Evolutionary conservation across 176 grass and related monocot genomes (phyloP), one percentile per base, ranked within the genome.

Genomic region (Eragrostis curvula): DNA sequence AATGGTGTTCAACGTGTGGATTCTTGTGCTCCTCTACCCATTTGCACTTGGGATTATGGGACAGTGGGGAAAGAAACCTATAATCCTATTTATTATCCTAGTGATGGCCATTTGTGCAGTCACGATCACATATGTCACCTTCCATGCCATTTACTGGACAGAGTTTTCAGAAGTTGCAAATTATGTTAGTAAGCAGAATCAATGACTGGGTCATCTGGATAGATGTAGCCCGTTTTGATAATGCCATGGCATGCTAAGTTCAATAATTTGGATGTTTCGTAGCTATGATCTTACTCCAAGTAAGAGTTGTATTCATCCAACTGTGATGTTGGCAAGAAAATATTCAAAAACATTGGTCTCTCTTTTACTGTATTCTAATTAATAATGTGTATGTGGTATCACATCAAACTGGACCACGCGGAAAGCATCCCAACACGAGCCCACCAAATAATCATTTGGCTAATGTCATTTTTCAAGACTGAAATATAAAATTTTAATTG

Each of bases 21-120:
- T 89, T 36, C 52, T 89, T 9, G 76, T 89, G 62, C 87, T 89
- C 25, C 81, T 89, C 62, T 89, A 89, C 70, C 87, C 87, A 12
- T 89, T 84, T 21, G 87, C 81, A 11, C 76, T 89, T 1, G 87
- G 87, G 62, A 46, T 88, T 23, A 84, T 88, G 87, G 87, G 87
- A 3, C 62, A 27, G 5, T 84, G 81, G 81, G 87, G 87, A 24
- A 88, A 88, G 81, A 74, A 16, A 10, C 87, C 81, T 1, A 6
- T 25, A 63, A 18, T 84, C 32, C 24, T 84, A 11, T 84, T 84
- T 39, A 3, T 75, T 17, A 3, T 80, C 30, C 12, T 75, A 53
- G 70, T 75, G 18, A 63, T 80, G 87, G 52, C 70, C 17, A 68
- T 80, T 30, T 61, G 13, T 17, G 13, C 69, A 3, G 70, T 88